Evolutionary conservation across 495 filamentous ascomycete genomes (phyloP).

Genomic region (Penicillium psychrofluorescens): DNA sequence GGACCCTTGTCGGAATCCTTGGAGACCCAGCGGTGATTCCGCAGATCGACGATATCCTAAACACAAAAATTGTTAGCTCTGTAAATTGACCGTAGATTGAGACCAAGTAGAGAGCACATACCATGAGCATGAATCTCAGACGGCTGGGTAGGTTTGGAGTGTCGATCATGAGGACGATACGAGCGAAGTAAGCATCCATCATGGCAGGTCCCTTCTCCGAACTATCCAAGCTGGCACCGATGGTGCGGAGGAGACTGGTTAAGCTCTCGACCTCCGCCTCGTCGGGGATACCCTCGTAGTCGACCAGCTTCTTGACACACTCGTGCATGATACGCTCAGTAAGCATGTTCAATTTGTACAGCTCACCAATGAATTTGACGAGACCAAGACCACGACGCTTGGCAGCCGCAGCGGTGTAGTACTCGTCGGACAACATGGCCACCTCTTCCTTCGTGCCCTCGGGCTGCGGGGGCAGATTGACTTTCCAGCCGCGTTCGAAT

Average conservation of each 20-base stretch:
- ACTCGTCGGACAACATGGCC: slow-evolving; percentile 89
- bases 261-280: slow-evolving; percentile 95
- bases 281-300: slow-evolving; percentile 89
- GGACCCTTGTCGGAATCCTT: slow-evolving; percentile 88
- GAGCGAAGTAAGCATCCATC: slow-evolving; percentile 91
- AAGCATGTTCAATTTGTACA: slow-evolving; percentile 97
- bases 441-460: slow-evolving; percentile 69
- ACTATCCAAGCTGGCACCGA: slow-evolving; percentile 75
- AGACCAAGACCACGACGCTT: slow-evolving; percentile 96
- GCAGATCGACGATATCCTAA: slow-evolving; percentile 79
- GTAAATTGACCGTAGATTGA: not conserved
- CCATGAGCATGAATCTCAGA: slow-evolving; percentile 90
- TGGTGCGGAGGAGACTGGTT: slow-evolving; percentile 83
- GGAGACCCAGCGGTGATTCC: slow-evolving; percentile 64
- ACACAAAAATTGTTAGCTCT: slow-evolving; percentile 2
- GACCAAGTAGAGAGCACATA: slow-evolving; percentile 20
- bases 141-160: slow-evolving; percentile 75
- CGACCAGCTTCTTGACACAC: slow-evolving; percentile 92
- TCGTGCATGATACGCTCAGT: slow-evolving; percentile 99
- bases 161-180: slow-evolving; percentile 74
- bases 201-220: slow-evolving; percentile 72
- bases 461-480: slow-evolving; percentile 73
- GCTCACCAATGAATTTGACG: slow-evolving; percentile 98
- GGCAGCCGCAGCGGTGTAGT: slow-evolving; percentile 90
- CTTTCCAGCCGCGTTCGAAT: slow-evolving; percentile 97